Evolutionary conservation across 345 rosid genomes (phyloP).

Genomic region (Trapa incisa): DNA sequence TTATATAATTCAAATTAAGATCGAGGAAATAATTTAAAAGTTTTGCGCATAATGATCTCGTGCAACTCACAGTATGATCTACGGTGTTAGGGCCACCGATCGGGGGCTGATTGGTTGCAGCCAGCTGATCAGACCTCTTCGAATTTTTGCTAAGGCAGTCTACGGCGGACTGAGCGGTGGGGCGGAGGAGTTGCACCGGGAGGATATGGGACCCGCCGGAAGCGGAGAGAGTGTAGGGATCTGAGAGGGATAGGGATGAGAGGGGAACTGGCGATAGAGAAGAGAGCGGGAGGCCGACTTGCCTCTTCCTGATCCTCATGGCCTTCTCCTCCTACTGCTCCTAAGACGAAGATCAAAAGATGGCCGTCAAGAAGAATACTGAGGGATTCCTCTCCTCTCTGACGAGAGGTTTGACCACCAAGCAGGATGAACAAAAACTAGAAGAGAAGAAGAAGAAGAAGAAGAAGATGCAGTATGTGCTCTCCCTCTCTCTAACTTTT

Average conservation of each 20-base stretch:
- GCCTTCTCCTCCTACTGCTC: background rate
- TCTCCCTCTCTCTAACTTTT: slow-evolving; percentile 35
- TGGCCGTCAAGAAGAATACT: background rate
- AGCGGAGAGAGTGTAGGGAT: slow-evolving; percentile 45
- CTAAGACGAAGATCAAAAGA: background rate
- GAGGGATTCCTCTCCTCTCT: background rate
- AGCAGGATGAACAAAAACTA: background rate
- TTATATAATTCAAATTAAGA: background rate
- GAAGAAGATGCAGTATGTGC: background rate
- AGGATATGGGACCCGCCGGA: slow-evolving; percentile 12
- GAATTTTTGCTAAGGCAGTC: slow-evolving; percentile 6
- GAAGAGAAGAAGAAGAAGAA: too few species aligned
- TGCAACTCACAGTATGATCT: slow-evolving; percentile 2
- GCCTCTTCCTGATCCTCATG: slow-evolving; percentile 96
- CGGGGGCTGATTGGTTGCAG: slow-evolving; percentile 17
- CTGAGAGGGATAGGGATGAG: slow-evolving; percentile 21
- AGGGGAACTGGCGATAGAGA: slow-evolving; percentile 65
- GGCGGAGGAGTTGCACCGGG: slow-evolving; percentile 5
- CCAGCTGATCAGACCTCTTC: slow-evolving; percentile 16
- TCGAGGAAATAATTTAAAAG: background rate
- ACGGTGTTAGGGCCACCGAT: slow-evolving; percentile 20
- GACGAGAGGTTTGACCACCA: background rate
- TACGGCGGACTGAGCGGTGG: background rate
- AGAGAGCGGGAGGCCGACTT: slow-evolving; percentile 59
- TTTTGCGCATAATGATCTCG: background rate